Evolutionary conservation across 208 protist genomes (phyloP).

Genomic region (Wallacemonas rigidus): DNA sequence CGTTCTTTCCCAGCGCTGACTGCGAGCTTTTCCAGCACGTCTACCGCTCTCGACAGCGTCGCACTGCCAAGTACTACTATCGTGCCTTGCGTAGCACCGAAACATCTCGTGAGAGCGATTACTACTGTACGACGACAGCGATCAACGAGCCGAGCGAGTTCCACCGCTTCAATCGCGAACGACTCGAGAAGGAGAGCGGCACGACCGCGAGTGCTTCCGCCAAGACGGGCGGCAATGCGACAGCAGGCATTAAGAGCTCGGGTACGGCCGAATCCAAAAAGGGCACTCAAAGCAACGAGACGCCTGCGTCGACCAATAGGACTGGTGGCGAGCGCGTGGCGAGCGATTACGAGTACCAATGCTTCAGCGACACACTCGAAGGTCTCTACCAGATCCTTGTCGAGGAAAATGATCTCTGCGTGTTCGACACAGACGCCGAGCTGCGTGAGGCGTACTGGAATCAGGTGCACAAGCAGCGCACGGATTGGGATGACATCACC

Average conservation of each 20-base stretch:
- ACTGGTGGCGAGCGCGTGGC: too few relatives aligned
- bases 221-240: not conserved
- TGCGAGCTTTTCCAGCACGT: slow-evolving; percentile 67
- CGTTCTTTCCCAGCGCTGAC: slow-evolving; percentile 64
- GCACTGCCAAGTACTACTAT: slow-evolving; percentile 85
- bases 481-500: slow-evolving; percentile 10
- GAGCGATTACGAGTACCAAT: slow-evolving; percentile 36
- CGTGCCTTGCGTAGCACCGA: slow-evolving; percentile 46
- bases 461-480: slow-evolving; percentile 42
- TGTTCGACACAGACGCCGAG: slow-evolving; percentile 67
- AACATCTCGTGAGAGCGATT: slow-evolving; percentile 53
- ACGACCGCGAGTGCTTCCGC: not conserved
- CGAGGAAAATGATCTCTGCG: slow-evolving; percentile 56
- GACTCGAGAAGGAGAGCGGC: slow-evolving; percentile 16
- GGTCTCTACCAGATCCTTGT: slow-evolving; percentile 71
- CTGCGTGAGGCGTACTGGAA: slow-evolving; percentile 55
- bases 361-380: slow-evolving; percentile 58
- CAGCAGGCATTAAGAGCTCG: not conserved
- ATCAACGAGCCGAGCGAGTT: slow-evolving; percentile 39
- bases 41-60: slow-evolving; percentile 52
- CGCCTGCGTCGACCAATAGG: too few relatives aligned
- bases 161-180: slow-evolving; percentile 26
- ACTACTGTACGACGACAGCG: slow-evolving; percentile 58
- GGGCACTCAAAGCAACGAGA: too few relatives aligned
- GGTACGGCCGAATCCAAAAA: too few relatives aligned